Evolutionary conservation across 2,329 filamentous ascomycete species (phyloP).

Genomic region (Didymella arachidicola): DNA sequence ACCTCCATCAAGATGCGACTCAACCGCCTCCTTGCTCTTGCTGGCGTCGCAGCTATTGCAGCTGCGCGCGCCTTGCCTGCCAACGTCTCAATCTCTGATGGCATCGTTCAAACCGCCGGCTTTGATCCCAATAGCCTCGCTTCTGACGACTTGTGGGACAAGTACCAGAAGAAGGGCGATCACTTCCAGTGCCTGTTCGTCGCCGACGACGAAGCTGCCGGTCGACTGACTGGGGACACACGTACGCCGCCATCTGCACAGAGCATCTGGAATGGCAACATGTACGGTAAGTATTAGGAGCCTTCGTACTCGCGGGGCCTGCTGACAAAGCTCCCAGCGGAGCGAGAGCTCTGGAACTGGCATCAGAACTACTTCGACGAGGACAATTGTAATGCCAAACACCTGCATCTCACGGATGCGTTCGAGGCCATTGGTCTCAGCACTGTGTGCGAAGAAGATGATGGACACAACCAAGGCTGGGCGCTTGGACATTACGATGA

Average conservation of each 20-base stretch:
- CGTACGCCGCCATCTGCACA: slow-evolving; percentile 13
- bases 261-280: slow-evolving; percentile 10
- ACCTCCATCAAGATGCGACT: neutral
- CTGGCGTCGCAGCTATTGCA: neutral
- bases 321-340: slow-evolving; percentile 1
- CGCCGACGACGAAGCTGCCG: slow-evolving; percentile 17
- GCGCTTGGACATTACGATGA: slow-evolving; percentile 18
- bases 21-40: neutral
- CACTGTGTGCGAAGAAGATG: slow-evolving; percentile 2
- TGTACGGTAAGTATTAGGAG: slow-evolving; percentile 3
- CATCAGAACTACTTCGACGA: slow-evolving; percentile 12
- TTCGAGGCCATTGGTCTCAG: slow-evolving; percentile 15
- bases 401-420: slow-evolving; percentile 7
- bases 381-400: slow-evolving; percentile 12
- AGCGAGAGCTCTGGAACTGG: slow-evolving; percentile 25
- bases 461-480: slow-evolving; percentile 18
- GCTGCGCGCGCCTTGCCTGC: neutral
- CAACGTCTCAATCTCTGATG: neutral
- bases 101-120: slow-evolving; percentile 1
- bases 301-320: too few species aligned
- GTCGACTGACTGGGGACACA: slow-evolving; percentile 8
- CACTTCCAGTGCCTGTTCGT: slow-evolving; percentile 16
- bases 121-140: slow-evolving; percentile 14
- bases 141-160: slow-evolving; percentile 21
- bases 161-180: slow-evolving; percentile 12